phyloP scores from a whole-genome alignment of 2,329 filamentous ascomycete genomes.

The Fusarium penzigii region DNA sequence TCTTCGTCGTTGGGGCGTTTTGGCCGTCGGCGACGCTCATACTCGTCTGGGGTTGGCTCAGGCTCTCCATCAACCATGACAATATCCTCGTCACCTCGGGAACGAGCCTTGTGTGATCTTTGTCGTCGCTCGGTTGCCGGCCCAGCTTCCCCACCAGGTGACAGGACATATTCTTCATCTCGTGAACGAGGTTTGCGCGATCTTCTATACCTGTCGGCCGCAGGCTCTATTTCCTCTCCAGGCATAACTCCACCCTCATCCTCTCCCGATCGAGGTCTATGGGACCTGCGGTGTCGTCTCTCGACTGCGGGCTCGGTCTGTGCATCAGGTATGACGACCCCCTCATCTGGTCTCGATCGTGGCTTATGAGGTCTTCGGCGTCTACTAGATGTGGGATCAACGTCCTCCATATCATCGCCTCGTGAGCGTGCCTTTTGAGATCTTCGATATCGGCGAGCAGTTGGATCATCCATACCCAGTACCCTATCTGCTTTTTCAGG shows the following conservation, averaged over 20 bases:
- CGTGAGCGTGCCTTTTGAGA: background rate
- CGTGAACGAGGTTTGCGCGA: background rate
- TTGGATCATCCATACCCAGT: constrained; percentile 58
- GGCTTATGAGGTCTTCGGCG: background rate
- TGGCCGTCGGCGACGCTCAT: constrained; percentile 37
- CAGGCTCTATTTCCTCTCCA: background rate
- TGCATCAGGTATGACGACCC: background rate
- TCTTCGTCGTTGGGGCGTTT: constrained; percentile 42
- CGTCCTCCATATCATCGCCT: background rate
- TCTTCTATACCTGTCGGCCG: background rate
- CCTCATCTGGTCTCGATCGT: constrained; percentile 6
- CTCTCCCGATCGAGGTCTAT: constrained; percentile 39
- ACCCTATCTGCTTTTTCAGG: constrained; percentile 76
- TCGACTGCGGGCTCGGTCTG: background rate
- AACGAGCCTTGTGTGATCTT: constrained; percentile 45
- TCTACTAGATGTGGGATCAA: background rate
- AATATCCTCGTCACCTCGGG: constrained; percentile 43
- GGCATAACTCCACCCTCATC: constrained; percentile 8
- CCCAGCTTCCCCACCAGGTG: background rate
- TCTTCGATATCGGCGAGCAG: constrained; percentile 1
- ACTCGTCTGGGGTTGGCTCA: constrained; percentile 35
- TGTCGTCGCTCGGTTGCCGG: constrained; percentile 25
- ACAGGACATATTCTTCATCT: constrained; percentile 8
- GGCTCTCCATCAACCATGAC: constrained; percentile 48
- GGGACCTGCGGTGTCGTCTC: constrained; percentile 43